Evolutionary conservation across 108 stramenopile genomes (phyloP), one percentile per base, ranked within the genome.

Genomic region (Hondaea fermentalgiana): DNA sequence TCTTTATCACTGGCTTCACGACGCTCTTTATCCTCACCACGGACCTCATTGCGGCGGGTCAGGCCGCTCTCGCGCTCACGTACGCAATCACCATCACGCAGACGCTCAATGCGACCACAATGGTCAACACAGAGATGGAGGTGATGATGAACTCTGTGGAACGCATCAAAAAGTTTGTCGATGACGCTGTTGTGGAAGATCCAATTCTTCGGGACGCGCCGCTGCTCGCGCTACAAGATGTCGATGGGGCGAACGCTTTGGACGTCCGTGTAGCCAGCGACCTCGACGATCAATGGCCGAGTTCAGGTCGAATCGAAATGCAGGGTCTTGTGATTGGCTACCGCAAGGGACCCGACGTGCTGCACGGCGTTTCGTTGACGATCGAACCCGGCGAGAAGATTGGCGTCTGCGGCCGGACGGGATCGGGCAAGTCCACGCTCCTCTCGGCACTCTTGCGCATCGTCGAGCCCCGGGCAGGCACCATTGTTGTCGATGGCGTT

Each of bases 371-470:
- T 44, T 45, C 87, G 28, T 44, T 94, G 28, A 88, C 69, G 58
- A 59, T 93, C 64, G 49, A 5, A 3, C 45, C 60, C n/a, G 91
- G 91, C 57, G 5, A 69, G 23, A 91, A 87, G 10, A 90, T 94
- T 29, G 94, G 94, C 49, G 83, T 94, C 47, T 72, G 88, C 83
- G 94, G 94, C 0, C 90, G 95, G 4, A 95, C 95, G 43, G 95
- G 95, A 17, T 89, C 93, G 14, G 95, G 95, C 60, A 95, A 95
- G 90, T 92, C 92, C 47, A 90, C 89, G 44, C 88, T 94, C 35
- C 96, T 98, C 96, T 89, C 93, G 42, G 92, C 94, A 47, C 94
- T 99, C 0, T 97, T 98, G 88, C 96, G 98, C 21, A 95, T 98
- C 35, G 95, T 97, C 72, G 95, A 97, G 93, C 88, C 90, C 23